These are phyloP conservation scores for Dactylonectria macrodidyma DNA, from an alignment of 2,329 filamentous ascomycete species.

Conservation along the genomic window DNA sequence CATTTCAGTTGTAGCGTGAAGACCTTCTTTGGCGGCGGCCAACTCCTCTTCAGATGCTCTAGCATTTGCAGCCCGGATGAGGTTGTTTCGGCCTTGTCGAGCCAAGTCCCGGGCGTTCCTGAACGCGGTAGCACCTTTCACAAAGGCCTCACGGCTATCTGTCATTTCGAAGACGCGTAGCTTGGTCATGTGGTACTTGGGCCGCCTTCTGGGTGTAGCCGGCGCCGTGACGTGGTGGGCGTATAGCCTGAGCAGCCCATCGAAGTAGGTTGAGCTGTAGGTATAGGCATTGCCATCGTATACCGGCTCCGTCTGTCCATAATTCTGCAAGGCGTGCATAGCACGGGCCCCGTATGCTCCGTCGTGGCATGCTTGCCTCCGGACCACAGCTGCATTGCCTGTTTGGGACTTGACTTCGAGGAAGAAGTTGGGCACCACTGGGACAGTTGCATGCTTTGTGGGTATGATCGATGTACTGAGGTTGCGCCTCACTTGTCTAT, in stretches of 20 bases:
- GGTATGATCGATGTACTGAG: conserved; percentile 51
- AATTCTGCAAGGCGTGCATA: conserved; percentile 56
- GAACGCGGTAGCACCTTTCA: conserved; percentile 54
- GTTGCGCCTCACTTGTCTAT: conserved; percentile 37
- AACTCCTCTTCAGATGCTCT: neutral
- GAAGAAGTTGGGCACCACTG: conserved; percentile 58
- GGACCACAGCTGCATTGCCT: conserved; percentile 47
- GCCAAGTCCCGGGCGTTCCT: conserved; percentile 53
- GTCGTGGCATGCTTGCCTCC: conserved; percentile 54
- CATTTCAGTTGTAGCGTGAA: too few species aligned
- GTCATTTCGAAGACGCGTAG: conserved; percentile 49
- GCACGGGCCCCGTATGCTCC: conserved; percentile 54
- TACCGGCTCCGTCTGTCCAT: conserved; percentile 44
- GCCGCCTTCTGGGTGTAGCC: conserved; percentile 46
- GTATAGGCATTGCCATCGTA: conserved; percentile 59
- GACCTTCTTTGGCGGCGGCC: too few species aligned
- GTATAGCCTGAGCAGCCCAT: conserved; percentile 55
- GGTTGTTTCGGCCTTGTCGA: conserved; percentile 44
- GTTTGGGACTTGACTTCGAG: conserved; percentile 55
- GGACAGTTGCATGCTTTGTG: conserved; percentile 39
- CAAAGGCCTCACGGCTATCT: conserved; percentile 47
- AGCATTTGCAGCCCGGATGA: conserved; percentile 51
- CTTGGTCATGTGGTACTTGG: conserved; percentile 59
- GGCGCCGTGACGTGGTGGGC: conserved; percentile 54
- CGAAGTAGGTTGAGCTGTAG: conserved; percentile 55